phyloP scores from a whole-genome alignment of 2,329 filamentous ascomycete species.

The Cercospora beticola region DNA sequence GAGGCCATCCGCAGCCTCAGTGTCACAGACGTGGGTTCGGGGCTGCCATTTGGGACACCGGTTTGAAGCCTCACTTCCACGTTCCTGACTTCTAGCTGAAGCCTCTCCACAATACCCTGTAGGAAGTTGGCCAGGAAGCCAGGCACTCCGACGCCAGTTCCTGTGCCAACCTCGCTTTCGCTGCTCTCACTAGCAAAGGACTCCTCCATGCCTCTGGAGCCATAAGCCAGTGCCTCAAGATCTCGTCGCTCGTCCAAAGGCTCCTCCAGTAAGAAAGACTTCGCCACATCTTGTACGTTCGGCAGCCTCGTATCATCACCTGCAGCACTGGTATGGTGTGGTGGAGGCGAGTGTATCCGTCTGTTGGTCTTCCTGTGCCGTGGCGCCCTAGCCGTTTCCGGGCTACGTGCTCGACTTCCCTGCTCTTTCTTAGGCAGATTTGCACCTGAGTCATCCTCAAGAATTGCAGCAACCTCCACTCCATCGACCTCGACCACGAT shows the following conservation, averaged over 20 bases:
- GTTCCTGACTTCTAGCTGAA: conserved; percentile 64
- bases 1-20: conserved; percentile 65
- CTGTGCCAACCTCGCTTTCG: conserved; percentile 66
- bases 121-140: conserved; percentile 69
- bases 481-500: conserved; percentile 81
- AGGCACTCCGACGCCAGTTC: conserved; percentile 67
- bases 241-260: conserved; percentile 64
- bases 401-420: conserved; percentile 27
- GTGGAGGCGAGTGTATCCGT: conserved; percentile 37
- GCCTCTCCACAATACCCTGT: conserved; percentile 70
- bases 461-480: conserved; percentile 62
- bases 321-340: conserved; percentile 25
- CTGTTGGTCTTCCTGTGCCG: conserved; percentile 39
- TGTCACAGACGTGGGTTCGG: conserved; percentile 50
- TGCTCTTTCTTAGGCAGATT: conserved; percentile 39
- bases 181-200: conserved; percentile 57
- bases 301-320: conserved; percentile 49
- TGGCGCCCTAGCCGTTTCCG: conserved; percentile 28
- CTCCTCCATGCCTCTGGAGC: conserved; percentile 56
- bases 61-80: conserved; percentile 68
- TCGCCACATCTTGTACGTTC: conserved; percentile 69
- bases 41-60: conserved; percentile 39
- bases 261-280: conserved; percentile 75
- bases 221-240: conserved; percentile 67
- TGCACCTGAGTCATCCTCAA: conserved; percentile 23